Base-by-base conservation (phyloP, 768 basidiomycete genomes). In the Gymnopilus dilepis region DNA sequence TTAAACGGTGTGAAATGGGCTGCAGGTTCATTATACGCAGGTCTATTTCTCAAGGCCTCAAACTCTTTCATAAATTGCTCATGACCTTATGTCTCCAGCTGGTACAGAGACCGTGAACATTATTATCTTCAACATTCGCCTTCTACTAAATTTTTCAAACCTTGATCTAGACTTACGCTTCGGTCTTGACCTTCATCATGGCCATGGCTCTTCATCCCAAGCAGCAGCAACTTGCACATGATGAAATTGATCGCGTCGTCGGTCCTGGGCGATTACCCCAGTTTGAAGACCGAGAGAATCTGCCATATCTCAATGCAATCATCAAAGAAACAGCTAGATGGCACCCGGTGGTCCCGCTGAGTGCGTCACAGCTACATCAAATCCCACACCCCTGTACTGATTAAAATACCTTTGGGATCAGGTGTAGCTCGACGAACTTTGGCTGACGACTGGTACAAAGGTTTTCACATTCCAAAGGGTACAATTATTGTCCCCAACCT, bases 381-480 rank as follows among this genome's bases (percentile, higher is more conserved):
- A n/a, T n/a, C n/a, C n/a, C n/a, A n/a, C n/a, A 24, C 28, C n/a
- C 13, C 19, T 38, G n/a, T 3, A 31, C 2, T 17, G 19, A 34
- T 24, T n/a, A 37, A 1, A 15, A 30, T n/a, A 3, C 26, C 43
- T n/a, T n/a, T n/a, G n/a, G 43, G 48, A 41, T 15, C 22, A 67
- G 65, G 59, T 47, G 45, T 67, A 33, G 62, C 70, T 15, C 60
- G 61, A 43, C 53, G 53, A 31, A 50, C 59, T 17, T 55, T 6
- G 6, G 21, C 40, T n/a, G 58, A 66, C 40, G 63, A 60, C 53
- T 42, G 43, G 19, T 63, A 63, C 42, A 61, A 60, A 12, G 74
- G 70, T 1, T 72, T 71, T 55, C 61, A 67, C 34, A 76, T 79
- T 42, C 78, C 76, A 1, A 72, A 74, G 58, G 78, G 77, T 58